Conservation (phyloP, 441 rosid species). For the Euphorbia celastroides region DNA sequence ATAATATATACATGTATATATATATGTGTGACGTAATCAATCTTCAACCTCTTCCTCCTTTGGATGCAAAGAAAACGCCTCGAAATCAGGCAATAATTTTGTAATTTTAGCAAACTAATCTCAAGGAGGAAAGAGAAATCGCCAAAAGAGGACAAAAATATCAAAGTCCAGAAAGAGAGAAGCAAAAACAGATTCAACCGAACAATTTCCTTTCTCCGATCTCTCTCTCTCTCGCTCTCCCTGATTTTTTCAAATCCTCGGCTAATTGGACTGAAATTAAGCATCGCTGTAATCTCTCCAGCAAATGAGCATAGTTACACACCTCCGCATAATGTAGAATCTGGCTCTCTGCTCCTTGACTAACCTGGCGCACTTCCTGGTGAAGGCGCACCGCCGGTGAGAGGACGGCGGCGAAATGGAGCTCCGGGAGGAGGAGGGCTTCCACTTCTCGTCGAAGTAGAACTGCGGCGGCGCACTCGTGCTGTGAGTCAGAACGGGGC, state of each 20-base stretch:
- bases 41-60: conserved; percentile 16
- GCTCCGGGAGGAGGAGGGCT: conserved; percentile 44
- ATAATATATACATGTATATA: conserved; percentile 31
- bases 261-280: conserved; percentile 14
- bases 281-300: conserved; percentile 83
- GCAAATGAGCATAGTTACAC: conserved; percentile 82
- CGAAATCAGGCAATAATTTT: conserved; percentile 3
- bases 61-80: conserved; percentile 25
- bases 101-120: conserved; percentile 13
- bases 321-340: conserved; percentile 85
- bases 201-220: neutral
- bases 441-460: conserved; percentile 71
- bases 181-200: neutral
- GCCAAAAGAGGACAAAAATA: conserved; percentile 2
- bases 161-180: neutral
- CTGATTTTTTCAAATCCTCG: neutral
- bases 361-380: conserved; percentile 69
- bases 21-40: neutral
- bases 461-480: conserved; percentile 44
- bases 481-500: conserved; percentile 26
- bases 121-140: conserved; percentile 24
- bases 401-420: conserved; percentile 13
- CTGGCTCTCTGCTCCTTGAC: conserved; percentile 83
- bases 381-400: conserved; percentile 52
- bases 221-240: neutral